These are phyloP conservation scores for Ulota crispa DNA, from an alignment of 225 moss, liverwort and hornwort species.

Conservation along the genomic window DNA sequence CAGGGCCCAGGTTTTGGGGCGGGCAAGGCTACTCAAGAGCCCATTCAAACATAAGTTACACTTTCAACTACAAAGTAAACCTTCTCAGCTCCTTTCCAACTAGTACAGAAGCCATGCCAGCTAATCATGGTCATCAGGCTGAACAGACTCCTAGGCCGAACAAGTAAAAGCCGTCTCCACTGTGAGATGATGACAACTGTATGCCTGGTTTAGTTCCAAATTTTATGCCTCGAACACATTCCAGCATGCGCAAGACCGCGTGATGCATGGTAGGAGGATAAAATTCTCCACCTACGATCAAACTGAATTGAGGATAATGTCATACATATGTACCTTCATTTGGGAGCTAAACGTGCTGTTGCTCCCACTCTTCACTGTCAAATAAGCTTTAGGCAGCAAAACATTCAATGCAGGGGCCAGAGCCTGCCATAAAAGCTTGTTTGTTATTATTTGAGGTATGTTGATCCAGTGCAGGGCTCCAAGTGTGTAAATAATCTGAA, in stretches of 20 bases:
- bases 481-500: constrained; percentile 7
- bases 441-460: constrained; percentile 15
- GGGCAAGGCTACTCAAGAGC: background rate
- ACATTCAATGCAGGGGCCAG: constrained; percentile 47
- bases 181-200: constrained; percentile 2
- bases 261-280: background rate
- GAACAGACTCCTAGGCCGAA: background rate
- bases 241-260: background rate
- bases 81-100: constrained; percentile 4
- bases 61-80: background rate
- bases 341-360: constrained; percentile 47
- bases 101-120: constrained; percentile 2
- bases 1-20: background rate
- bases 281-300: background rate
- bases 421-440: constrained; percentile 37
- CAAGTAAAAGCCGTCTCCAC: background rate
- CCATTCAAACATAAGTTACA: background rate
- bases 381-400: constrained; percentile 73
- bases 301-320: constrained; percentile 11
- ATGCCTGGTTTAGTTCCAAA: constrained; percentile 2
- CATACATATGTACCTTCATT: constrained; percentile 57
- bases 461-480: constrained; percentile 18
- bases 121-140: background rate
- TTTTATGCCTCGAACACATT: background rate
- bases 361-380: constrained; percentile 56